Evolutionary conservation across 257 asterid species (phyloP), one percentile per base, ranked within the genome.

Genomic region (Nicotiana benthamiana): DNA sequence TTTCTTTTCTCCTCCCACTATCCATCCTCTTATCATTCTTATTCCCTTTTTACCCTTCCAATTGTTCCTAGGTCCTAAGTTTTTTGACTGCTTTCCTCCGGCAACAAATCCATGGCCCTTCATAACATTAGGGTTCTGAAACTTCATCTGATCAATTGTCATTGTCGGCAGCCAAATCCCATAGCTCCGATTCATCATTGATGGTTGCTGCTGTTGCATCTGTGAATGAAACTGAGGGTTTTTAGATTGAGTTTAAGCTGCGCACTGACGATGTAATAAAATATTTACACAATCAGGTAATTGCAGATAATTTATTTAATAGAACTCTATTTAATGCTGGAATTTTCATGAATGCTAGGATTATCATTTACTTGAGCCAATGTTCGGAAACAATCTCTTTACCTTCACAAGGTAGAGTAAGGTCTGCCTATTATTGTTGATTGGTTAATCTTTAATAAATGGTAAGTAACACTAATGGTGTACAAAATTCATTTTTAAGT

Each of bases 41-140:
- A 77, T 81, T 5, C 85, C 84, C 83, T 86, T 87, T 75, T 89
- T 91, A 6, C 95, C 95, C 83, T 91, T 92, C 97, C 97, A 92
- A 84, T 87, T 91, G 83, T 70, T 89, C 82, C 95, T 83, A 6
- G 93, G 92, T 17, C 93, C 97, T 70, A 90, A 81, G 20, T 90
- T 64, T 65, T 79, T 83, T 20, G 16, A 79, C 63, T 53, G 51
- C 77, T 89, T 87, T 11, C 80, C 78, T 18, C 61, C 24, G 8
- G 85, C 83, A 48, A 75, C 54, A 62, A 87, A 30, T 0, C 77
- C 56, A 48, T 82, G 89, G 9, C 83, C 90, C 17, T 85, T 85
- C 48, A 80, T 82, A 32, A 83, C 80, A 80, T 87, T 89, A 72
- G 90, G 90, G 83, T 92, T 93, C 56, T 80, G 91, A 79, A 85